Conservation (phyloP, 2,329 filamentous ascomycete species). For the Fusarium lateritium region DNA sequence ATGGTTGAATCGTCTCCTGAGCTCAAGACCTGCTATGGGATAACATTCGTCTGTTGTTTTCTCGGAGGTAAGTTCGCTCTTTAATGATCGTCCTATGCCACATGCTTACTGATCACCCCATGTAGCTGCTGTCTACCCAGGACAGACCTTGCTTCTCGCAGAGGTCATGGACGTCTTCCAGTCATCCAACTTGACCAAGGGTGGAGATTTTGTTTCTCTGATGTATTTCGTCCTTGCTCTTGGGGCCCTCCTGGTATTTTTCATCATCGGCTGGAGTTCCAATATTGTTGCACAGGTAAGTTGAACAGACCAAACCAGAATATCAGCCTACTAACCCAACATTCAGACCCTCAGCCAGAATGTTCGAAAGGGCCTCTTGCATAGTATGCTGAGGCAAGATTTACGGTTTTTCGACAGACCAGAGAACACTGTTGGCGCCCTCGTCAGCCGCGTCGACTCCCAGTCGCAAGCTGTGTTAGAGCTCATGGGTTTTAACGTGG, state of each 20-base stretch:
- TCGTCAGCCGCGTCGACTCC: no score
- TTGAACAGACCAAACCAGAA: no score
- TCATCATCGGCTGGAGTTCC: conserved; percentile 53
- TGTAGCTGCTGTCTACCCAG: conserved; percentile 49
- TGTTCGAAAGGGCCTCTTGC: background rate
- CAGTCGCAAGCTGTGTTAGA: no score
- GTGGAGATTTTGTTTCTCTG: conserved; percentile 65
- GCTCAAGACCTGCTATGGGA: conserved; percentile 4
- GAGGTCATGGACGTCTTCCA: conserved; percentile 56
- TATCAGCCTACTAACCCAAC: background rate
- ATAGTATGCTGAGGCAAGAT: background rate
- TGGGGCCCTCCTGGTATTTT: conserved; percentile 60
- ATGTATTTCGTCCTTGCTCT: conserved; percentile 68
- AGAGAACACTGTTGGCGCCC: no score
- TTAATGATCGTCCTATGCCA: conserved; percentile 22
- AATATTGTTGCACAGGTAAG: conserved; percentile 45
- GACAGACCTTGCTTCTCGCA: conserved; percentile 59
- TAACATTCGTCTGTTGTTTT: conserved; percentile 1
- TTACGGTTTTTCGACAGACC: no score
- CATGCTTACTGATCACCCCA: conserved; percentile 5
- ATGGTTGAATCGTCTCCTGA: conserved; percentile 7
- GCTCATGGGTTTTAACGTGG: no score
- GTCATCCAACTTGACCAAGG: conserved; percentile 43
- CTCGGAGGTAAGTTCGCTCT: conserved; percentile 17
- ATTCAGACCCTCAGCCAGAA: background rate